A percentile compares a stretch with the other conserved stretches of the same genome.
Evolutionary conservation across 2,329 filamentous ascomycete species (phyloP).

Genomic region (Xenoacremonium recifei): DNA sequence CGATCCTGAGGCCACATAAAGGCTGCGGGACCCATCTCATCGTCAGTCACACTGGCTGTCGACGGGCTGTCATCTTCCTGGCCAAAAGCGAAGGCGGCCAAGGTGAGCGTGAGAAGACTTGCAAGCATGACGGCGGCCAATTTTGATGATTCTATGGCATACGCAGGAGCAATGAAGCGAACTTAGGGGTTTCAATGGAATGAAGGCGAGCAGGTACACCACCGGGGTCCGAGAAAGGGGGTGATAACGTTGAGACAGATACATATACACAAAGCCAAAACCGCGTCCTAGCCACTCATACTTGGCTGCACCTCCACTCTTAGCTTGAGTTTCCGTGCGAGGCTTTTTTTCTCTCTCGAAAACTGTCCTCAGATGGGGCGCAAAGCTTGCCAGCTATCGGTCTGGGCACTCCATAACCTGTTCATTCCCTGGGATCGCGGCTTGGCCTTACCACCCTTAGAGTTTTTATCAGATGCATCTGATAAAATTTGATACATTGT

Average conservation of each 20-base stretch:
- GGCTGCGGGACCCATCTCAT: background rate
- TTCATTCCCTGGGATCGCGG: background rate
- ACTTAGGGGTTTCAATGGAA: background rate
- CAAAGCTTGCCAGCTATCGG: background rate
- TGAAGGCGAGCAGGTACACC: background rate
- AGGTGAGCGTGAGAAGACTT: slow-evolving; percentile 8
- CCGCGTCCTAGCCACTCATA: background rate
- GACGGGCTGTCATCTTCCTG: slow-evolving; percentile 12
- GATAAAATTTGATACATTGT: background rate
- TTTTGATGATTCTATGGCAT: background rate
- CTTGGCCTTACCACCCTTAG: background rate
- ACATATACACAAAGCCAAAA: slow-evolving; percentile 13
- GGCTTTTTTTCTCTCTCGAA: slow-evolving; percentile 2
- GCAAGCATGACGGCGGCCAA: slow-evolving; percentile 9
- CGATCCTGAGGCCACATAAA: background rate
- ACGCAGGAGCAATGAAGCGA: background rate
- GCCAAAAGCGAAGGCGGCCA: slow-evolving; percentile 8
- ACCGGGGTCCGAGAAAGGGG: background rate
- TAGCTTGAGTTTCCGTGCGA: slow-evolving; percentile 9
- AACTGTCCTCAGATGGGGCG: background rate
- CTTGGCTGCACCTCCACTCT: background rate
- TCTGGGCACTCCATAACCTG: background rate
- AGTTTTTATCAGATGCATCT: background rate
- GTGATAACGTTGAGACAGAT: slow-evolving; percentile 10
- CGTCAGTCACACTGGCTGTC: slow-evolving; percentile 7